A percentile compares a stretch with the other conserved stretches of the same genome.
These are phyloP conservation scores for Gaertneriomyces sp. DNA, from an alignment of 192 early-diverging fungal species.

Conservation along the genomic window DNA sequence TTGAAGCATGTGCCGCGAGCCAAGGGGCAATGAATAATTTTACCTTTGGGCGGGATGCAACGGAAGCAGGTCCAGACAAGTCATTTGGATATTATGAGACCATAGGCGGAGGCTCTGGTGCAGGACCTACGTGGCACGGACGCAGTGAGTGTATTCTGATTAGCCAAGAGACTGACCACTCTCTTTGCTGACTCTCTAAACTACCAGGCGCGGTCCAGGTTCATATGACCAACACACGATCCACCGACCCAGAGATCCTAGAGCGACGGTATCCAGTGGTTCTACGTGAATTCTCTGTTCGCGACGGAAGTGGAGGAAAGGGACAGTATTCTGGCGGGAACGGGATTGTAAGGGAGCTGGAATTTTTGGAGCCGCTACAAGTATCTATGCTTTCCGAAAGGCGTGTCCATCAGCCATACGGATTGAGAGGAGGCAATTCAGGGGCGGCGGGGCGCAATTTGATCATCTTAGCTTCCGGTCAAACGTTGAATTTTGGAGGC, in stretches of 20 bases:
- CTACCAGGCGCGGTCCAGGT: slow-evolving; percentile 48
- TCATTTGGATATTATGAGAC: slow-evolving; percentile 98
- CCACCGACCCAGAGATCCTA: slow-evolving; percentile 95
- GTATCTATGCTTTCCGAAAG: slow-evolving; percentile 91
- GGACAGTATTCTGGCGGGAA: slow-evolving; percentile 80
- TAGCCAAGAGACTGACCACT: background rate
- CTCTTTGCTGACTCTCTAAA: background rate
- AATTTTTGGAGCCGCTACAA: slow-evolving; percentile 81
- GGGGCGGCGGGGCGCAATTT: slow-evolving; percentile 73
- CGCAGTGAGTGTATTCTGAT: slow-evolving; percentile 42
- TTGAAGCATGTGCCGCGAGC: slow-evolving; percentile 83
- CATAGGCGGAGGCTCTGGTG: slow-evolving; percentile 79
- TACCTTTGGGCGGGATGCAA: slow-evolving; percentile 73
- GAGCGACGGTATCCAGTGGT: slow-evolving; percentile 79
- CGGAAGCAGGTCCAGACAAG: slow-evolving; percentile 53
- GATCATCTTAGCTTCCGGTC: slow-evolving; percentile 56
- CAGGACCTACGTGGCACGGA: slow-evolving; percentile 87
- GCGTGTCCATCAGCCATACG: slow-evolving; percentile 85
- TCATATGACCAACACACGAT: slow-evolving; percentile 97
- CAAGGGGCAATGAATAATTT: slow-evolving; percentile 96
- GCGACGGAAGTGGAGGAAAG: slow-evolving; percentile 68
- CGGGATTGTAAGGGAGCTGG: slow-evolving; percentile 89
- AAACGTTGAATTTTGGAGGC: slow-evolving; percentile 70
- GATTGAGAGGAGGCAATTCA: slow-evolving; percentile 71
- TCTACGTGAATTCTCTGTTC: slow-evolving; percentile 76